Evolutionary conservation across 805 yeast species (phyloP), one percentile per base, ranked within the genome.

Genomic region (Jamesozyma piceae): DNA sequence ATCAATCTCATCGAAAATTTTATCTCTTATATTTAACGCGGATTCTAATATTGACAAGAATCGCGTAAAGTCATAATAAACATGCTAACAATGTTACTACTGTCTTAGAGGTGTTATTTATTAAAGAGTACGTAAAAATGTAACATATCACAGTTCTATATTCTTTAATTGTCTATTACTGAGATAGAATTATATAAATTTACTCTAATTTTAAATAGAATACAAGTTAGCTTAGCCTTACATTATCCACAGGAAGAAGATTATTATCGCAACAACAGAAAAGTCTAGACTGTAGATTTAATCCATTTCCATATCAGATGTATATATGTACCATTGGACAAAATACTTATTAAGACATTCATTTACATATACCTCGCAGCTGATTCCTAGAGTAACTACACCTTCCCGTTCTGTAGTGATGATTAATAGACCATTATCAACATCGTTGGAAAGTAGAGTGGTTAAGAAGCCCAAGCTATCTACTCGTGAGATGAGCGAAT

Each of bases 401-500:
- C 18, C 20, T 11, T 31, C 11, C 20, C 9, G 4, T 19, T n/a
- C 10, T 15, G 14, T 5, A 4, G 11, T 5, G 15, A 38, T 30
- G 40, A 19, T 26, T 8, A 30, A 17, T 4, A 38, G 35, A 38
- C 24, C 41, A 5, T 13, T 29, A 17, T 5, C 33, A 4, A 27
- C 39, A 6, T 26, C 33, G 5, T 10, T 27, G 33, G 28, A 28
- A 9, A 14, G 11, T 18, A 29, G 19, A 3, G 24, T 18, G 9
- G 4, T 13, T 6, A 47, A 47, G 30, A 44, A 41, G 19, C 33
- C 40, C 5, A 47, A 42, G 22, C 24, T 47, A 8, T 37, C 48
- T 6, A 24, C 37, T 6, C 20, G 13, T 10, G 49, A 46, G 14
- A 26, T 37, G n/a, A 17, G 34, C 6, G 47, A 43, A 10, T 20